A percentile compares a stretch with the other conserved stretches of the same genome.
Evolutionary conservation across 73 alveolate species (phyloP).

Genomic region (Paramecium biaurelia): DNA sequence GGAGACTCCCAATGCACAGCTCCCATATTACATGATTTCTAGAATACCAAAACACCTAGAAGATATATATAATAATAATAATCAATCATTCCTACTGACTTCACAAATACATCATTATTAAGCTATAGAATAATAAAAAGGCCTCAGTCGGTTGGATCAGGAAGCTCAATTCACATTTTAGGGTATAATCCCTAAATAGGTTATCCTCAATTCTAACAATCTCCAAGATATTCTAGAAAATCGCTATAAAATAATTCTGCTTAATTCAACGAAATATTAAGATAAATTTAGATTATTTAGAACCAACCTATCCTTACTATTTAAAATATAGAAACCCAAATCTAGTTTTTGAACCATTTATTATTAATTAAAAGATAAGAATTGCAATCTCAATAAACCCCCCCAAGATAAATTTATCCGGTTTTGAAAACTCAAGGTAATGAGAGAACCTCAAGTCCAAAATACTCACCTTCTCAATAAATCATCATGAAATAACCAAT

Average conservation of each 20-base stretch:
- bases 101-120: not conserved
- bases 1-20: not conserved
- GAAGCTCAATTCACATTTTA: not conserved
- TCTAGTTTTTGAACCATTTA: not conserved
- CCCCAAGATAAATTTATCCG: not conserved
- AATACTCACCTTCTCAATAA: not conserved
- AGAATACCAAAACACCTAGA: not conserved
- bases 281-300: not conserved
- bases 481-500: not conserved
- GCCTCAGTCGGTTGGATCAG: slow-evolving; percentile 1
- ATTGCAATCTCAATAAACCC: not conserved
- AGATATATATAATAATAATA: not conserved
- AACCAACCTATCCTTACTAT: not conserved
- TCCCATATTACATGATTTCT: not conserved
- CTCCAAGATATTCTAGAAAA: not conserved
- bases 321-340: not conserved
- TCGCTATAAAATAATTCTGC: not conserved
- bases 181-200: not conserved
- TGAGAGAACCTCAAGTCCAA: not conserved
- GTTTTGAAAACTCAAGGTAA: not conserved
- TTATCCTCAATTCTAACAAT: not conserved
- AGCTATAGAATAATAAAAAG: not conserved
- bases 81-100: not conserved
- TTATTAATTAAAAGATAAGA: not conserved
- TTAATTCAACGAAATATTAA: not conserved